A percentile compares a stretch with the other conserved stretches of the same genome.
phyloP scores from a whole-genome alignment of 78 protist species.

The Pigoraptor vietnamica region DNA sequence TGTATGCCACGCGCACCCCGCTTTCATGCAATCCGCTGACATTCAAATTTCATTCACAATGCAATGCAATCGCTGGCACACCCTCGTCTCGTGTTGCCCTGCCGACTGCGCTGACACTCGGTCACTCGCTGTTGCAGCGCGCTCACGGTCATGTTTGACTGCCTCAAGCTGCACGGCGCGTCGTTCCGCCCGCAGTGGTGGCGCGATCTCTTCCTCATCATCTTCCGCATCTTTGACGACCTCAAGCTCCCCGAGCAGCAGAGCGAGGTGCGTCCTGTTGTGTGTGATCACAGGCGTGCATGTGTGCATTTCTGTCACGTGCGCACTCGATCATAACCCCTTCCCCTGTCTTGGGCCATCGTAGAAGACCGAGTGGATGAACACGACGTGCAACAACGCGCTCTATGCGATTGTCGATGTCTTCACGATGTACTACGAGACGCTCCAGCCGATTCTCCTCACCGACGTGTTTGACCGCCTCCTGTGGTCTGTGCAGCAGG shows the following conservation, averaged over 20 bases:
- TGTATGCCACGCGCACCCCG: no score
- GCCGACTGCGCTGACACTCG: no score
- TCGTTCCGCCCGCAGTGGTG: constrained; percentile 60
- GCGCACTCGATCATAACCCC: not conserved
- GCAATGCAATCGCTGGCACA: no score
- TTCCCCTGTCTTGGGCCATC: not conserved
- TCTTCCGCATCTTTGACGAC: constrained; percentile 86
- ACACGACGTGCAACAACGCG: constrained; percentile 27
- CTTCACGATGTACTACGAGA: not conserved
- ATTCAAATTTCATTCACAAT: no score
- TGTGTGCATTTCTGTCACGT: not conserved
- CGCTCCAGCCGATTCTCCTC: not conserved
- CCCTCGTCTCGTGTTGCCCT: no score
- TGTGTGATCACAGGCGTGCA: not conserved
- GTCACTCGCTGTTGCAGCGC: no score
- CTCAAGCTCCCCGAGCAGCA: constrained; percentile 19
- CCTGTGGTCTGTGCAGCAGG: constrained; percentile 12
- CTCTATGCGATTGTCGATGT: constrained; percentile 11
- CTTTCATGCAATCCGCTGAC: no score
- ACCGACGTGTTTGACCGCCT: constrained; percentile 22
- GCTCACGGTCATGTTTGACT: constrained; percentile 56
- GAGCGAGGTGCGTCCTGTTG: constrained; percentile 6
- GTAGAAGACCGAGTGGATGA: constrained; percentile 29
- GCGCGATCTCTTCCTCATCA: constrained; percentile 75
- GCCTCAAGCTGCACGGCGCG: constrained; percentile 51